Evolutionary conservation across 2,329 filamentous ascomycete species (phyloP), one percentile per base, ranked within the genome.

Genomic region (Xylariaceae sp.): DNA sequence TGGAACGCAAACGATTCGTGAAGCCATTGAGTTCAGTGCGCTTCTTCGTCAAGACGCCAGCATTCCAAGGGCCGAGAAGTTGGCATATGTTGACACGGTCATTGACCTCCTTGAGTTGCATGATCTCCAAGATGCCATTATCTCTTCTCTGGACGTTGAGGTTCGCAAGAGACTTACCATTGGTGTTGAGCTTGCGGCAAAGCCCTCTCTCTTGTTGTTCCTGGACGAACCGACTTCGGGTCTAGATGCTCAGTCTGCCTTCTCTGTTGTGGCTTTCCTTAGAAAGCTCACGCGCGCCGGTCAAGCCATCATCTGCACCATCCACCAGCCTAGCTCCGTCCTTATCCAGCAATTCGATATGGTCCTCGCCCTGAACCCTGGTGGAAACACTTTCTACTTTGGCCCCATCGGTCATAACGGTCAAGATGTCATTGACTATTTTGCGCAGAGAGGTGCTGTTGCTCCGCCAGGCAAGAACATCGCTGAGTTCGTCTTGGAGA

Each of bases 61-160:
- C 55, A 81, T 89, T n/a, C 79, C 89, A 3, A 81, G 80, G 7
- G 75, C 83, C 17, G 92, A 96, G 72, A 96, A 96, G 77, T 74
- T 93, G 11, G 88, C 85, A 2, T 96, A 96, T 65, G 92, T 96
- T n/a, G 88, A 94, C 56, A 89, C 96, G 72, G 89, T 96, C 17
- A 95, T 97, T 71, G 90, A 90, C 74, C 82, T 97, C 23, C 80
- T 97, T 7, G 91, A 94, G 65, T 76, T 90, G 0, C 76, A 82
- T 13, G 81, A 88, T 35, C 80, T 89, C 42, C 80, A 88, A 66
- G 86, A 90, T 68, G 87, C 86, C 10, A 77, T 90, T 37, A 81
- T 90, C 51, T 77, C 77, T 35, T 84, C 81, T 53, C 75, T 89
- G 9, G 84, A 84, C 2, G 85, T 89, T 6, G 87, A 89, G 72